Percentiles rank a stretch among this genome's conserved stretches.
phyloP scores from a whole-genome alignment of 768 basidiomycete genomes.

The Boletus vinaceobasis region DNA sequence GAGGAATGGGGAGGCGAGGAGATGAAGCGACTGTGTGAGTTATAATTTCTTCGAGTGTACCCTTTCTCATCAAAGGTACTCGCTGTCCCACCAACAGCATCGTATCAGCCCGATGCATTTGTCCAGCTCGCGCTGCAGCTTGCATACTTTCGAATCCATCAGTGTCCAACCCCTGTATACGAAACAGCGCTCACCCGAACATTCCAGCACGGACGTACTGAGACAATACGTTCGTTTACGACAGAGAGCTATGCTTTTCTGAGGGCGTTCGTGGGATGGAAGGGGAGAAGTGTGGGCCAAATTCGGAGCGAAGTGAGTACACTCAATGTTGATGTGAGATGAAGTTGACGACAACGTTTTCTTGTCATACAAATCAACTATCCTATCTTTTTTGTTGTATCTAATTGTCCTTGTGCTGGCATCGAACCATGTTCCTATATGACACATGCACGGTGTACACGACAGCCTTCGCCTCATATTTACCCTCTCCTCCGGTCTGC shows the following conservation, averaged over 20 bases:
- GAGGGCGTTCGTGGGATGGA: constrained; percentile 17
- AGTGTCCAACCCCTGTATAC: constrained; percentile 81
- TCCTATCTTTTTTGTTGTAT: constrained; percentile 25
- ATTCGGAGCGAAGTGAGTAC: constrained; percentile 12
- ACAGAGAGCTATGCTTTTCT: constrained; percentile 66
- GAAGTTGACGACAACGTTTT: background rate
- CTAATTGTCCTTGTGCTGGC: background rate
- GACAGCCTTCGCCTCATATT: constrained; percentile 24
- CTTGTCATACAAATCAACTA: background rate
- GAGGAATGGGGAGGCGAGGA: constrained; percentile 80
- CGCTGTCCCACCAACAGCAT: constrained; percentile 33
- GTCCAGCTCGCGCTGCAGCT: constrained; percentile 91
- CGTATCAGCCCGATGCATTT: constrained; percentile 73
- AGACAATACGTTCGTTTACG: constrained; percentile 78
- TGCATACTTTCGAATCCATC: constrained; percentile 81
- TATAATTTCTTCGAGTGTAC: background rate
- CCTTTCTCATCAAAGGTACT: background rate
- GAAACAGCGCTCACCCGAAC: constrained; percentile 88
- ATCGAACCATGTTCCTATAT: background rate
- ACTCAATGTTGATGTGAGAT: background rate
- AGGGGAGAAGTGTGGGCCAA: constrained; percentile 2
- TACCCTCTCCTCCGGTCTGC: constrained; percentile 62
- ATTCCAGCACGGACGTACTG: constrained; percentile 85
- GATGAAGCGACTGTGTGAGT: constrained; percentile 73
- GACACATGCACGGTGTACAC: background rate